Conservation (phyloP, 768 basidiomycete species). For the Chalciporus sphaerocephalus region DNA sequence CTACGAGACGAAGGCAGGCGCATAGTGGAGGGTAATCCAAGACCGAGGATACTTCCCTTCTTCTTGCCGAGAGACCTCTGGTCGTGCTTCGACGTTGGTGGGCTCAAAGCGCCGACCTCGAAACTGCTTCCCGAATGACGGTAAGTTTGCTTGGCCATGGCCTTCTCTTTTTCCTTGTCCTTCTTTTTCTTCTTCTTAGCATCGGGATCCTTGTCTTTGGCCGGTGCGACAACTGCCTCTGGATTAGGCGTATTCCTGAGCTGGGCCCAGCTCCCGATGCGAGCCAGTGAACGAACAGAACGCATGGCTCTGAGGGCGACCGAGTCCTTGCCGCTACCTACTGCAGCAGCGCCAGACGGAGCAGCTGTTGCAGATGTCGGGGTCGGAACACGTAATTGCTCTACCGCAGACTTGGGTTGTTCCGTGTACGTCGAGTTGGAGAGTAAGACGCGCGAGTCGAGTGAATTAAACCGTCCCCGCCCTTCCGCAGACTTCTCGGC, state of each 20-base stretch:
- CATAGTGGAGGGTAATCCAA: constrained; percentile 57
- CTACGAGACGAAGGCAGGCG: constrained; percentile 37
- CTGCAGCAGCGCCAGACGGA: constrained; percentile 28
- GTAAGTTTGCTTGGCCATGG: constrained; percentile 31
- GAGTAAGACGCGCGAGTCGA: constrained; percentile 43
- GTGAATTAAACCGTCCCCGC: constrained; percentile 61
- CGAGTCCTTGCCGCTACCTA: constrained; percentile 43
- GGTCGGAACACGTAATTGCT: constrained; percentile 16
- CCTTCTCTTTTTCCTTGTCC: constrained; percentile 36
- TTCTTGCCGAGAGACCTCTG: constrained; percentile 44
- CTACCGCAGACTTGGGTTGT: constrained; percentile 10
- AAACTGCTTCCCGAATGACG: constrained; percentile 61
- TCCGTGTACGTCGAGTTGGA: constrained; percentile 17
- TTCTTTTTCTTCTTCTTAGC: constrained; percentile 37
- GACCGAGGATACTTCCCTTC: constrained; percentile 58
- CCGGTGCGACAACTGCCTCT: constrained; percentile 22
- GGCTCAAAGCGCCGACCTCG: constrained; percentile 55
- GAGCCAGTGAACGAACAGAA: constrained; percentile 66
- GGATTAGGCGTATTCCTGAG: constrained; percentile 39
- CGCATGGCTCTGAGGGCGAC: constrained; percentile 78
- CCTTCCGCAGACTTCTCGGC: constrained; percentile 24
- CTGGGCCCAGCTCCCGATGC: constrained; percentile 71
- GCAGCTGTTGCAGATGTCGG: constrained; percentile 33
- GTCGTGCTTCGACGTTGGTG: constrained; percentile 21
- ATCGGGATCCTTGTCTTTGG: constrained; percentile 29